Evolutionary conservation across 2,329 filamentous ascomycete species (phyloP).

Genomic region (Trichoderma cornu-damae): DNA sequence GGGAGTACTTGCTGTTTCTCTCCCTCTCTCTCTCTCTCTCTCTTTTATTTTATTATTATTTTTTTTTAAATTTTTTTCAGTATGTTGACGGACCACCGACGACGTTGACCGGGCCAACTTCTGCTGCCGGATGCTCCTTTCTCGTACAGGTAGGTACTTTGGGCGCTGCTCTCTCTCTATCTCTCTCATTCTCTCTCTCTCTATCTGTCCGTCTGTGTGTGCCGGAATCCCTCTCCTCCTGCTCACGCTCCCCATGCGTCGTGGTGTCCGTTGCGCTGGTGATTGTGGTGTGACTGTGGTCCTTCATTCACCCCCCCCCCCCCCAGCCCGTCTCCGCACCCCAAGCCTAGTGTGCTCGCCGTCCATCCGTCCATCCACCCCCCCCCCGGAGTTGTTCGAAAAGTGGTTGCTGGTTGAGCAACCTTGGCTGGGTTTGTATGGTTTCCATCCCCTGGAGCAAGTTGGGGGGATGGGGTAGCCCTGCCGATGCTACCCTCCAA

Average conservation of each 20-base stretch:
- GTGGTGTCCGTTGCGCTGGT: background rate
- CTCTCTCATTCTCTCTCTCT: background rate
- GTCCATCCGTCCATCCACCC: constrained; percentile 18
- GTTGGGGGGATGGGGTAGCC: constrained; percentile 17
- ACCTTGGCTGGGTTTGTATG: constrained; percentile 11
- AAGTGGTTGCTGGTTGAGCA: constrained; percentile 11
- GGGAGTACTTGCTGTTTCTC: background rate
- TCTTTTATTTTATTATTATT: no score
- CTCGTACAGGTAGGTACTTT: constrained; percentile 5
- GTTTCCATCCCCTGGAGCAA: constrained; percentile 19
- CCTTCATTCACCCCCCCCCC: background rate
- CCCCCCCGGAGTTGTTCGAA: no score
- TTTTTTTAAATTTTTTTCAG: no score
- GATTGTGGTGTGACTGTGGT: constrained; percentile 16
- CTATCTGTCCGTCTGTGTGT: background rate
- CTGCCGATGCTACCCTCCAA: constrained; percentile 21
- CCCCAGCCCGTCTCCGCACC: constrained; percentile 15
- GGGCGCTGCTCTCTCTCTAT: background rate
- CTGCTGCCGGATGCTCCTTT: no score
- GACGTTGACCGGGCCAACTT: no score
- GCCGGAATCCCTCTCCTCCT: background rate
- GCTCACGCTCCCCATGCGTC: no score
- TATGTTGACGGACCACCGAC: no score
- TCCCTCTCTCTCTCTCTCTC: background rate
- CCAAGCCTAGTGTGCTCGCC: constrained; percentile 14